Evolutionary conservation across 2,329 filamentous ascomycete genomes (phyloP), one percentile per base, ranked within the genome.

Genomic region (Hymenoscyphus infarciens): DNA sequence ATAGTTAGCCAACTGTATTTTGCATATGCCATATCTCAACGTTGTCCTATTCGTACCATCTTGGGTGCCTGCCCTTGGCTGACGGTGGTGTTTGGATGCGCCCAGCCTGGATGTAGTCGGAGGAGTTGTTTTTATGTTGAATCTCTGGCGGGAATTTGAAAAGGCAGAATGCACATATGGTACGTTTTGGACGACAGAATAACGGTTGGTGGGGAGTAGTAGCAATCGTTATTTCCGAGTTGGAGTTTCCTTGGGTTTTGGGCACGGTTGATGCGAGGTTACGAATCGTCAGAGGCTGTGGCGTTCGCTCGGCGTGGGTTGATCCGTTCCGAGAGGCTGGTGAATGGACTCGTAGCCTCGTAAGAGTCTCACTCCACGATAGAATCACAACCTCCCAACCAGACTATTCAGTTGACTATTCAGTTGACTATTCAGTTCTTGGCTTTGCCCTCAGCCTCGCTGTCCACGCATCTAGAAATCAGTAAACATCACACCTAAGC

Each of bases 1-100:
- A 6, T 27, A 35, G 38, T 70, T 53, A 70, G 64, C 59, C 22
- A 57, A 33, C 33, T 54, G 29, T 31, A 49, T 29, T n/a, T n/a
- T 55, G n/a, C 25, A 52, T 56, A 19, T 8, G 54, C 6, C n/a
- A 27, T 52, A 55, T 54, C 13, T 56, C 53, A 31, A 49, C 54
- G 45, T 15, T 62, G 49, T 53, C 25, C 56, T 22, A 27, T 56
- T 25, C 70, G 68, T 63, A 72, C 71, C 71, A 73, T 73, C 11
- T 63, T 69, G 67, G 59, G 64, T 59, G 60, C 57, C 53, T 63
- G 62, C 66, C 61, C 54, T 54, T 56, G 29, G 33, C 58, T 56
- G 49, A 53, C 52, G 27, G 49, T 59, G 57, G 62, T 57, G 63
- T 64, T 65, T 56, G 53, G 61, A 65, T 67, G 65, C 66, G 66